A percentile compares a stretch with the other conserved stretches of the same genome.
phyloP scores from a whole-genome alignment of 352 stramenopile genomes.

The Globisporangium irregulare region DNA sequence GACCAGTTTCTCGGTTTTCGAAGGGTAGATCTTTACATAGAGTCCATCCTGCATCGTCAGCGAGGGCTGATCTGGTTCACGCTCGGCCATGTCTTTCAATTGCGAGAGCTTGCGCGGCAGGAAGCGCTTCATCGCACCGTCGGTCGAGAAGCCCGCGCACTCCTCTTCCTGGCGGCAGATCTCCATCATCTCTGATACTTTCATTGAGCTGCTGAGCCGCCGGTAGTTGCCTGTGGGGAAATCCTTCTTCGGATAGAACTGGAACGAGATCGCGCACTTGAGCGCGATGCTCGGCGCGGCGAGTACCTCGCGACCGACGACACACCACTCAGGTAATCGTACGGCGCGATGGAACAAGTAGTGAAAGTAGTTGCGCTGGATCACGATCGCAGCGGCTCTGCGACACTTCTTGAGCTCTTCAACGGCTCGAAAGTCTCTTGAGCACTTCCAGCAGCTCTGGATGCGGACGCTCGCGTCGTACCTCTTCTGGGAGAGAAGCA shows the following conservation, averaged over 20 bases:
- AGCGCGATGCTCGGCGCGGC: conserved; percentile 57
- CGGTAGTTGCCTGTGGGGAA: conserved; percentile 69
- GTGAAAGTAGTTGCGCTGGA: conserved; percentile 71
- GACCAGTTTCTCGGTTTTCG: conserved; percentile 42
- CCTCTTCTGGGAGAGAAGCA: conserved; percentile 42
- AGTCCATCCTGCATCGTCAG: conserved; percentile 41
- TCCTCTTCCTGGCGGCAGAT: conserved; percentile 62
- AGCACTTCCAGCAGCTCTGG: conserved; percentile 39
- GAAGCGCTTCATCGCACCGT: conserved; percentile 75
- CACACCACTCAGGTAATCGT: conserved; percentile 56
- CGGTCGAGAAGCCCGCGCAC: conserved; percentile 67
- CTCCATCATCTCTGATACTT: conserved; percentile 48
- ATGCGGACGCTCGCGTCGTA: conserved; percentile 46
- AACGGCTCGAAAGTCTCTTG: conserved; percentile 27
- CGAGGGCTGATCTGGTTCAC: not conserved
- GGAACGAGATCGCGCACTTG: conserved; percentile 64
- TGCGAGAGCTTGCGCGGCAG: conserved; percentile 72
- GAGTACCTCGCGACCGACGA: conserved; percentile 59
- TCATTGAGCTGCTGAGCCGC: conserved; percentile 25
- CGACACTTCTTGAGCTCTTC: conserved; percentile 28
- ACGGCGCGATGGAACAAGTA: conserved; percentile 68
- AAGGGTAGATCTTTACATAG: conserved; percentile 59
- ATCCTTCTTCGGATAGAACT: conserved; percentile 75
- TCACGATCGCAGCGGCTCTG: conserved; percentile 35
- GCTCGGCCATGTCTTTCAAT: conserved; percentile 44